Evolutionary conservation across 2,329 filamentous ascomycete species (phyloP), one percentile per base, ranked within the genome.

Genomic region (Trichophyton simii): DNA sequence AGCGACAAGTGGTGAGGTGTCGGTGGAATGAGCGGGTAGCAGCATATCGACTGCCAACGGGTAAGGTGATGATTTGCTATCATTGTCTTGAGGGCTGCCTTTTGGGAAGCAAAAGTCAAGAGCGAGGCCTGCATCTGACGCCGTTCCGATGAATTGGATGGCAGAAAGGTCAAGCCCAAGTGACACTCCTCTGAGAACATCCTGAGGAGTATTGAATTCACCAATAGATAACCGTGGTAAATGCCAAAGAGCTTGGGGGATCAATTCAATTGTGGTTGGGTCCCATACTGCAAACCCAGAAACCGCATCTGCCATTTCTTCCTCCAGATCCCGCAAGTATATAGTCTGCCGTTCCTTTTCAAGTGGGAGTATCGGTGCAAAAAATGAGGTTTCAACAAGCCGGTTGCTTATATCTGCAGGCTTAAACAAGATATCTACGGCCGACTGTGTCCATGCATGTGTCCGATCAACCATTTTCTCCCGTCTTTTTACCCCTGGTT

Each of bases 391-490:
- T 1, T 65, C 71, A 3, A 67, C 57, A 13, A 68, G 68, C 5
- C 68, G 67, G 63, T 69, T 63, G 3, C 63, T 63, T 8, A 69
- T 65, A 20, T 71, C 1, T 52, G 72, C 58, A 2, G 70, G 63
- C 9, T 72, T 73, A 60, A 75, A 71, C 18, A 77, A 71, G 31
- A 71, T 22, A 15, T 76, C 74, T 41, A 91, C 78, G 58, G 90
- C 83, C 64, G 87, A 82, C 25, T 83, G 82, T 18, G 92, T 78
- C 89, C 91, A 97, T 42, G 83, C 81, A 70, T 94, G 87, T 0
- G 89, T 96, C 61, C 92, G 82, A 69, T 94, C 90, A 25, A 85
- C 86, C 85, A 96, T 96, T 69, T 89, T 91, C 41, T 84, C 79
- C 55, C 87, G 83, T 54, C 91, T 82, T 74, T 95, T 96, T 8